Conservation (phyloP, 2,329 filamentous ascomycete species). For the Colletotrichum destructivum region DNA sequence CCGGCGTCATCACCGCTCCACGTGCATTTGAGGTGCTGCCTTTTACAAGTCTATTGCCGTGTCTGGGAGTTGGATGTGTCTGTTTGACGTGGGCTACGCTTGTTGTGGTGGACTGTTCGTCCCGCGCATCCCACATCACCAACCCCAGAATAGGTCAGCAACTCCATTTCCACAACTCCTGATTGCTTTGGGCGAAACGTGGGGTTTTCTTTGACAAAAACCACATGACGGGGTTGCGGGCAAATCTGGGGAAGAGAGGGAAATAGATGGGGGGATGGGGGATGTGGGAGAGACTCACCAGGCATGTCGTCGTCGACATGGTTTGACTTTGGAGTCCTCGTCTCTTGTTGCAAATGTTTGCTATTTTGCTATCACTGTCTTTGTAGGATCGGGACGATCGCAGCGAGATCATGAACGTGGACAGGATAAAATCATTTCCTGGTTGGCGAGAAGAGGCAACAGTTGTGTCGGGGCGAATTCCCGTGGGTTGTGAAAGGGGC, state of each 20-base stretch:
- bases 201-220: neutral
- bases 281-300: conserved; percentile 15
- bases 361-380: neutral
- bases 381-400: conserved; percentile 22
- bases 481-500: neutral
- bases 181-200: conserved; percentile 13
- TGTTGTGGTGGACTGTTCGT: neutral
- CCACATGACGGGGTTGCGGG: neutral
- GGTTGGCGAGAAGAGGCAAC: conserved; percentile 27
- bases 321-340: conserved; percentile 9
- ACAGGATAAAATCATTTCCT: conserved; percentile 26
- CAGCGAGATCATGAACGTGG: neutral
- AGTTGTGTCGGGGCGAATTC: conserved; percentile 24
- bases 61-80: neutral
- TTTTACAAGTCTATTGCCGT: conserved; percentile 25
- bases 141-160: conserved; percentile 7
- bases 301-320: conserved; percentile 36
- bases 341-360: neutral
- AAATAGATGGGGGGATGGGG: neutral
- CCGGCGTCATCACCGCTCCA: conserved; percentile 30
- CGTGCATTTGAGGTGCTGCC: conserved; percentile 33
- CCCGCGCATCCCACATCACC: conserved; percentile 10
- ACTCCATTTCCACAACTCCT: neutral
- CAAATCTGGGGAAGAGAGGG: conserved; percentile 20
- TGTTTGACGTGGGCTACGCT: neutral